Conservation (phyloP, 768 basidiomycete species). For the Amanita rimosa region DNA sequence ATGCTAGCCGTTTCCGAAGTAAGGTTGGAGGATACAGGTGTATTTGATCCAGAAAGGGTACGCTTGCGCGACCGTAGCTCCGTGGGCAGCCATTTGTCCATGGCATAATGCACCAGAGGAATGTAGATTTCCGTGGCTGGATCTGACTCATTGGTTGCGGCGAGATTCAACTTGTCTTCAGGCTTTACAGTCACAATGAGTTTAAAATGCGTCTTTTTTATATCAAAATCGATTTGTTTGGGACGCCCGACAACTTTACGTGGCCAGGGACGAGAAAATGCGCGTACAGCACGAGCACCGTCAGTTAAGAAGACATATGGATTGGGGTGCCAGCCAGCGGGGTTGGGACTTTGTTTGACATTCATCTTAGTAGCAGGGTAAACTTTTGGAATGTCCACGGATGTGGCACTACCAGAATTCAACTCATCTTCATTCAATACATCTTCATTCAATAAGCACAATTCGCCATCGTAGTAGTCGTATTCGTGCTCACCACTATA, state of each 20-base stretch:
- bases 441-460: slow-evolving; percentile 1
- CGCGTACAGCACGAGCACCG: slow-evolving; percentile 75
- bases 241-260: slow-evolving; percentile 61
- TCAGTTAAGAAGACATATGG: slow-evolving; percentile 70
- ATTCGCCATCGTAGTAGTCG: not conserved
- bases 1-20: slow-evolving; percentile 1
- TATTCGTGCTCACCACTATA: slow-evolving; percentile 5
- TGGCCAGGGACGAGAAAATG: slow-evolving; percentile 83
- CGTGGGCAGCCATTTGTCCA: slow-evolving; percentile 4
- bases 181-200: slow-evolving; percentile 51
- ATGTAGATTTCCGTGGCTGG: slow-evolving; percentile 75
- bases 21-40: not conserved
- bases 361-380: not conserved
- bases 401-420: not conserved
- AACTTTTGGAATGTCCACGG: not conserved
- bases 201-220: slow-evolving; percentile 58
- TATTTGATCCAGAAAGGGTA: not conserved
- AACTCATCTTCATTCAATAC: slow-evolving; percentile 2
- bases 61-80: not conserved
- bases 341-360: not conserved
- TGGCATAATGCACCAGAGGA: slow-evolving; percentile 83
- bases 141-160: slow-evolving; percentile 18
- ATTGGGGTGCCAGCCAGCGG: slow-evolving; percentile 29
- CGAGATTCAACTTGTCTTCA: slow-evolving; percentile 34
- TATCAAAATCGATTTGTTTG: slow-evolving; percentile 62